A percentile compares a stretch with the other conserved stretches of the same genome.
phyloP scores from a whole-genome alignment of 176 grass and related monocot genomes.

The Eremochloa ophiuroides region DNA sequence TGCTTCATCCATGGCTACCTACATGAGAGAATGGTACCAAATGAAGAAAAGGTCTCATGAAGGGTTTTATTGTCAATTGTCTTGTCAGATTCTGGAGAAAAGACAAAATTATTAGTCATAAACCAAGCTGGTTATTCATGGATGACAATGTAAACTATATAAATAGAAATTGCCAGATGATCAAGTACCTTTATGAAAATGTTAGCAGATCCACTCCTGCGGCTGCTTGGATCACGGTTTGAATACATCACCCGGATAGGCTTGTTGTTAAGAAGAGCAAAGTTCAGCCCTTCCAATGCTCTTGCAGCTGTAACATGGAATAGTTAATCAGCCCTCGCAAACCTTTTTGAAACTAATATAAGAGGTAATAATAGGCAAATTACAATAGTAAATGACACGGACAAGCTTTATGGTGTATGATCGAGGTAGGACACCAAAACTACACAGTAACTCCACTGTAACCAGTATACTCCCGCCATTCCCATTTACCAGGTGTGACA shows the following conservation, averaged over 20 bases:
- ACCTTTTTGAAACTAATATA: neutral
- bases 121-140: neutral
- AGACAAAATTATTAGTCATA: neutral
- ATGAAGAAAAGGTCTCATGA: constrained; percentile 68
- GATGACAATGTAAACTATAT: neutral
- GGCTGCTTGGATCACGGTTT: constrained; percentile 72
- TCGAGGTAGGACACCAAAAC: neutral
- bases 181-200: constrained; percentile 78
- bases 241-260: constrained; percentile 79
- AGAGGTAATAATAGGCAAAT: neutral
- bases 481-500: no score
- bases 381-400: neutral
- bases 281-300: constrained; percentile 63
- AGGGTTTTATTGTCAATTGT: constrained; percentile 75
- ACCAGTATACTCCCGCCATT: no score
- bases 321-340: constrained; percentile 1
- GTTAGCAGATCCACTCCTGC: constrained; percentile 72
- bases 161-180: neutral
- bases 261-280: constrained; percentile 57
- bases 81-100: constrained; percentile 82
- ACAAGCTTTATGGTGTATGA: neutral
- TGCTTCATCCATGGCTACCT: constrained; percentile 58
- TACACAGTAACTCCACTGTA: neutral
- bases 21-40: constrained; percentile 71
- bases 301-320: constrained; percentile 53